Base-by-base conservation (phyloP, 345 rosid species). In the Linum usitatissimum region DNA sequence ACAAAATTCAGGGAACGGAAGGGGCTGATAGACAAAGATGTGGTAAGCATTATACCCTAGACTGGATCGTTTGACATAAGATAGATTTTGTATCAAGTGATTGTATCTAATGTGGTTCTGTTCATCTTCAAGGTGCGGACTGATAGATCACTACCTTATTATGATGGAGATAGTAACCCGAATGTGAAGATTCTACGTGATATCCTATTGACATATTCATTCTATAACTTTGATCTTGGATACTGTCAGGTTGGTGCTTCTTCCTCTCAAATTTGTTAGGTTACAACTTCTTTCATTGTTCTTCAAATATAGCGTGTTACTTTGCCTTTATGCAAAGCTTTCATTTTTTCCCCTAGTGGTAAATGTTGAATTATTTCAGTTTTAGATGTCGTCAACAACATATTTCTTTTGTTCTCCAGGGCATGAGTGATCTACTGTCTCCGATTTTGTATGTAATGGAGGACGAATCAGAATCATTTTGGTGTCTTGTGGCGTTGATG, bases 201-300 rank as follows among this genome's bases (percentile, higher is more conserved):
- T 82, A 85, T 88, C 80, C 75, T 90, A 6, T 71, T 90, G 83
- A 85, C 96, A 0, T 94, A 88, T 68, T 94, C 96, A 60, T 90
- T 94, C 78, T 94, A 90, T 79, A 90, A 90, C 64, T 94, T 94
- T 40, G 99, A 94, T 77, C 92, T 94, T 53, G 96, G 99, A 63
- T 94, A 94, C 78, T 90, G 99, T 78, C 99, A 94, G 96, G 99
- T 90, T 10, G 7, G 51, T 15, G 71, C 66, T 62, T 30, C 66
- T 63, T 65, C 63, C 62, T 57, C 48, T 18, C 19, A 48, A 57
- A 21, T 9, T 57, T 13, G 15, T 57, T 57, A 3, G 7, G 31
- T 19, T 57, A 23, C 12, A 30, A 10, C 60, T 12, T 45, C 15
- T 45, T 45, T 45, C 15, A 7, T 45, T 45, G 38, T 34, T 34